phyloP scores from a whole-genome alignment of 495 filamentous ascomycete species.

The Penicillium diatomitis region DNA sequence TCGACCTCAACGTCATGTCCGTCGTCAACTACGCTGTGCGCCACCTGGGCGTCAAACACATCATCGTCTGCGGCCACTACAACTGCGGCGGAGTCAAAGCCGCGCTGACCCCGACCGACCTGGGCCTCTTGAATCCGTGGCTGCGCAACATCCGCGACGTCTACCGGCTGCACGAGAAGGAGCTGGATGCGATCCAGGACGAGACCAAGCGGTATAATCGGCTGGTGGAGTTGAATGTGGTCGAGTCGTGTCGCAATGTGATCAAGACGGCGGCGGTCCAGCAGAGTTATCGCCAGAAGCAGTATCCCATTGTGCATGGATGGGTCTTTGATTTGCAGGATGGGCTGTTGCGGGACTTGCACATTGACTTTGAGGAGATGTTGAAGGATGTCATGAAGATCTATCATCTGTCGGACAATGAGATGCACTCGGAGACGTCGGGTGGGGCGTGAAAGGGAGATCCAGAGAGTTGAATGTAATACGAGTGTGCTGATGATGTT shows the following conservation, averaged over 20 bases:
- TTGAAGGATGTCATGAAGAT: slow-evolving; percentile 26
- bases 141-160: slow-evolving; percentile 58
- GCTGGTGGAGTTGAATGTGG: slow-evolving; percentile 59
- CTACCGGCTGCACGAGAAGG: slow-evolving; percentile 36
- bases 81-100: slow-evolving; percentile 68
- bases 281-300: slow-evolving; percentile 52
- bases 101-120: slow-evolving; percentile 49
- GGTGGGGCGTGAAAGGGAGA: not conserved
- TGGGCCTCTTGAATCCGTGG: slow-evolving; percentile 75
- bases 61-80: slow-evolving; percentile 78
- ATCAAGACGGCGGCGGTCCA: slow-evolving; percentile 50
- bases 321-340: slow-evolving; percentile 52
- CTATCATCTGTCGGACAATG: slow-evolving; percentile 11
- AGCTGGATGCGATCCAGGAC: slow-evolving; percentile 41
- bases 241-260: slow-evolving; percentile 50
- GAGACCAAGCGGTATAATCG: slow-evolving; percentile 38
- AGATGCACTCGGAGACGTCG: not conserved
- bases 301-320: slow-evolving; percentile 62
- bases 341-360: slow-evolving; percentile 49
- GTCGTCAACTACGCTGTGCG: slow-evolving; percentile 75
- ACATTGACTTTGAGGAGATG: slow-evolving; percentile 25
- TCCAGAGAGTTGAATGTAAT: no score
- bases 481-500: no score
- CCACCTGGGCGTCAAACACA: slow-evolving; percentile 65
- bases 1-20: slow-evolving; percentile 60